These are phyloP conservation scores for Eucalyptus leucophloia DNA, from an alignment of 345 rosid species.

Conservation along the genomic window DNA sequence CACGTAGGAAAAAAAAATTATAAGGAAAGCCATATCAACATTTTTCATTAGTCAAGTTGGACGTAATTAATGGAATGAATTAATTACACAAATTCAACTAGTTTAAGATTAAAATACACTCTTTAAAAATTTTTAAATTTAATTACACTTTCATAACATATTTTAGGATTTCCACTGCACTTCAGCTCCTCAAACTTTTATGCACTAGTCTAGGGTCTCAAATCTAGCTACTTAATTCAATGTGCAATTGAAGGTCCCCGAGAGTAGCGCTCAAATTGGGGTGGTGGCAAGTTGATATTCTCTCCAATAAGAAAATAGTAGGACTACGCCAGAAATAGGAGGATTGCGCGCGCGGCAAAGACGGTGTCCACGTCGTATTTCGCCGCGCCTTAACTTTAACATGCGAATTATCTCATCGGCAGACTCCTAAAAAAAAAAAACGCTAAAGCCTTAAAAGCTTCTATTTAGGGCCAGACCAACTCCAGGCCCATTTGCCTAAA, in stretches of 20 bases:
- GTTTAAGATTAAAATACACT: too few relatives aligned
- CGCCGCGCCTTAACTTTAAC: not conserved
- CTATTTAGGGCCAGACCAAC: not conserved
- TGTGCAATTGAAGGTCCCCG: not conserved
- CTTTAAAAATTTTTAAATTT: too few relatives aligned
- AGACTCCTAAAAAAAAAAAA: not conserved
- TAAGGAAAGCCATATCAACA: rapidly evolving
- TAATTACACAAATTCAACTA: rapidly evolving
- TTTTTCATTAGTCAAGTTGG: not conserved
- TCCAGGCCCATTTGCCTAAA: not conserved
- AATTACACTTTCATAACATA: too few relatives aligned
- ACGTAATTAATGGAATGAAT: rapidly evolving
- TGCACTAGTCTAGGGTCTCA: not conserved
- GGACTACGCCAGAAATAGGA: not conserved
- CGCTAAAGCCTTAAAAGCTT: not conserved
- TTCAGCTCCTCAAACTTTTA: rapidly evolving
- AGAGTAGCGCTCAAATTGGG: not conserved
- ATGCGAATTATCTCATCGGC: not conserved
- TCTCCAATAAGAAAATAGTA: not conserved
- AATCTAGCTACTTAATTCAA: not conserved
- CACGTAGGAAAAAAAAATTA: too few relatives aligned
- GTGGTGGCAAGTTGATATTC: too few relatives aligned
- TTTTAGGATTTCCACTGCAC: rapidly evolving
- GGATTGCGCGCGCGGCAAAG: not conserved
- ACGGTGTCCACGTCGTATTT: not conserved